These are phyloP conservation scores for Cladosporium sp. DNA, from an alignment of 2,329 filamentous ascomycete genomes.

Conservation along the genomic window DNA sequence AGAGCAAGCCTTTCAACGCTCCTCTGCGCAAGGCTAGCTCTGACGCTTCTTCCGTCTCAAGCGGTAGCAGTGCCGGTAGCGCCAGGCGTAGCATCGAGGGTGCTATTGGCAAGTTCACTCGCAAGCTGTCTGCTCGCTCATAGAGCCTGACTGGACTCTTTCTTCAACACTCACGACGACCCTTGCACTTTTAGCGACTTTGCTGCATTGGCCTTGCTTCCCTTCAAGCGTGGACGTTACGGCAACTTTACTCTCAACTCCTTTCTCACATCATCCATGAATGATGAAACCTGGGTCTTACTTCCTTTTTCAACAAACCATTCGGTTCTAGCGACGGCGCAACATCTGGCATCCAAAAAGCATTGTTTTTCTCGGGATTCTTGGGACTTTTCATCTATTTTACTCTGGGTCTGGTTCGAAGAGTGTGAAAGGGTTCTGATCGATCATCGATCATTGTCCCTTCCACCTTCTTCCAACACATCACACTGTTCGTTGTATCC, in stretches of 20 bases:
- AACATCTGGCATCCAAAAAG: conserved; percentile 2
- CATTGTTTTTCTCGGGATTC: neutral
- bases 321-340: neutral
- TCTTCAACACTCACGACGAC: conserved; percentile 1
- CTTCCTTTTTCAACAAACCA: neutral
- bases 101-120: conserved; percentile 14
- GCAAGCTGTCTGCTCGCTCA: conserved; percentile 11
- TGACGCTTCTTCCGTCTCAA: conserved; percentile 6
- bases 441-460: neutral
- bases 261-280: too few species aligned
- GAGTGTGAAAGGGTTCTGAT: neutral
- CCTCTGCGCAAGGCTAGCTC: conserved; percentile 3
- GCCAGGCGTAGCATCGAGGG: conserved; percentile 13
- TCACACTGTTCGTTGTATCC: too few species aligned
- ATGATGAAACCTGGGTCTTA: conserved; percentile 6
- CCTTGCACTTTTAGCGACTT: neutral
- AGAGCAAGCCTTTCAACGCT: conserved; percentile 18
- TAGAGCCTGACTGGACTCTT: neutral
- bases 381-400: neutral
- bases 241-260: neutral
- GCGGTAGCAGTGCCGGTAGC: conserved; percentile 12
- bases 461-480: neutral
- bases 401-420: neutral
- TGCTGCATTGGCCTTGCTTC: neutral
- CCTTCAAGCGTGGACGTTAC: neutral